A percentile compares a stretch with the other conserved stretches of the same genome.
Conservation (phyloP, 352 stramenopile genomes). For the Phytophthora hybrid region DNA sequence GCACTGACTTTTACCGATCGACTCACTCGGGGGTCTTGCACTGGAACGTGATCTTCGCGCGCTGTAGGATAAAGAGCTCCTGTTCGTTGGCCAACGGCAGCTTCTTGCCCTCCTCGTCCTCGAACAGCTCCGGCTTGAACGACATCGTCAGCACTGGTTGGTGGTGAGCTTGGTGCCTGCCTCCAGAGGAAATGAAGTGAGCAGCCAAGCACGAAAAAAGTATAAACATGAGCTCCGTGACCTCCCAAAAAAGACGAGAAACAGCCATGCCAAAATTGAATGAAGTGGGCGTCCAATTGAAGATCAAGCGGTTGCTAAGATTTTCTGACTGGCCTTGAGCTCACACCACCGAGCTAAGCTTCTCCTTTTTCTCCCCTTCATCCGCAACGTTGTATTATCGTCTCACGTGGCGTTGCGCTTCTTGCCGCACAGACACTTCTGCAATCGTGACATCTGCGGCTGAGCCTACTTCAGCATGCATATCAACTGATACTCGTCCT, state of each 20-base stretch:
- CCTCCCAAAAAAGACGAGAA: constrained; percentile 37
- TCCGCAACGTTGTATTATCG: constrained; percentile 4
- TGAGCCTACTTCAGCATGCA: constrained; percentile 1
- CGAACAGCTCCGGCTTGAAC: constrained; percentile 78
- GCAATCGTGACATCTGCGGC: not conserved
- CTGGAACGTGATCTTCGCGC: constrained; percentile 82
- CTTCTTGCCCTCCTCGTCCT: constrained; percentile 68
- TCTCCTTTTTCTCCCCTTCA: not conserved
- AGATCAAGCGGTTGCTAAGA: constrained; percentile 19
- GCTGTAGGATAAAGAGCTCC: constrained; percentile 87
- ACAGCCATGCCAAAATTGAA: constrained; percentile 33
- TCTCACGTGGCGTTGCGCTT: constrained; percentile 10
- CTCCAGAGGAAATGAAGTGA: constrained; percentile 19
- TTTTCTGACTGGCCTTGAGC: not conserved
- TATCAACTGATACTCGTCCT: not conserved
- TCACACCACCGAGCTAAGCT: not conserved
- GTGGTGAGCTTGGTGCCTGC: not conserved
- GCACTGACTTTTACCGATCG: not conserved
- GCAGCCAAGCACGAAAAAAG: constrained; percentile 8
- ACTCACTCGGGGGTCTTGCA: constrained; percentile 66
- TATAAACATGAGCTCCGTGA: constrained; percentile 2
- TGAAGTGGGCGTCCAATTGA: constrained; percentile 22
- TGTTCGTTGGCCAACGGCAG: constrained; percentile 82
- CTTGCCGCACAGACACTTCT: not conserved
- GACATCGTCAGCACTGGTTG: constrained; percentile 50